phyloP scores from a whole-genome alignment of 164 flowering plant genomes.

The Chloranthus sessilifolius region DNA sequence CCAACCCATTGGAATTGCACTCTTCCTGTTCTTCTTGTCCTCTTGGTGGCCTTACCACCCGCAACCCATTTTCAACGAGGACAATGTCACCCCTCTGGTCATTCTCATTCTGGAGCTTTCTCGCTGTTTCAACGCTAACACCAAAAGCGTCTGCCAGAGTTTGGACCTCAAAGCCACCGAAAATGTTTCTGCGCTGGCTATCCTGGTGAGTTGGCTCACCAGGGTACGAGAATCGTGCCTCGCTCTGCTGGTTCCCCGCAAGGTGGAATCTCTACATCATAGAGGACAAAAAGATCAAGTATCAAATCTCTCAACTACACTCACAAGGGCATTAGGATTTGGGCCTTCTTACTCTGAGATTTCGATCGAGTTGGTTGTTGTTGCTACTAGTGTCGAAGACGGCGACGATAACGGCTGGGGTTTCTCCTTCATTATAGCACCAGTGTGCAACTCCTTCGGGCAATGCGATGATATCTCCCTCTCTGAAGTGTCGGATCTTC shows the following conservation, averaged over 20 bases:
- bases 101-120: conserved; percentile 19
- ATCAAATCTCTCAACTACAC: background rate
- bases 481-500: conserved; percentile 23
- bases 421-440: conserved; percentile 39
- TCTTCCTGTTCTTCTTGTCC: conserved; percentile 5
- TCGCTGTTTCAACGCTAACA: conserved; percentile 24
- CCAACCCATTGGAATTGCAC: conserved; percentile 40
- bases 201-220: background rate
- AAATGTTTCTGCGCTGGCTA: conserved; percentile 23
- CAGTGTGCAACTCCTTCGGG: conserved; percentile 37
- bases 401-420: conserved; percentile 19
- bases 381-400: conserved; percentile 25
- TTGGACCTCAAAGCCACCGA: conserved; percentile 25
- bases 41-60: conserved; percentile 24
- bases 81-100: conserved; percentile 29
- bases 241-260: conserved; percentile 24
- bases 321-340: background rate
- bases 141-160: conserved; percentile 23
- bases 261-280: conserved; percentile 26
- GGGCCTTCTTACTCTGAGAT: conserved; percentile 26
- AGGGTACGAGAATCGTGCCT: background rate
- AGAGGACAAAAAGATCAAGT: background rate
- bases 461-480: conserved; percentile 36
- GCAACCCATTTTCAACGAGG: conserved; percentile 20
- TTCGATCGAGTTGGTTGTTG: conserved; percentile 41